Percentiles rank a stretch among this genome's conserved stretches.
Evolutionary conservation across 228 moss, liverwort and hornwort genomes (phyloP).

Genomic region (Sphagnum magellanicum): DNA sequence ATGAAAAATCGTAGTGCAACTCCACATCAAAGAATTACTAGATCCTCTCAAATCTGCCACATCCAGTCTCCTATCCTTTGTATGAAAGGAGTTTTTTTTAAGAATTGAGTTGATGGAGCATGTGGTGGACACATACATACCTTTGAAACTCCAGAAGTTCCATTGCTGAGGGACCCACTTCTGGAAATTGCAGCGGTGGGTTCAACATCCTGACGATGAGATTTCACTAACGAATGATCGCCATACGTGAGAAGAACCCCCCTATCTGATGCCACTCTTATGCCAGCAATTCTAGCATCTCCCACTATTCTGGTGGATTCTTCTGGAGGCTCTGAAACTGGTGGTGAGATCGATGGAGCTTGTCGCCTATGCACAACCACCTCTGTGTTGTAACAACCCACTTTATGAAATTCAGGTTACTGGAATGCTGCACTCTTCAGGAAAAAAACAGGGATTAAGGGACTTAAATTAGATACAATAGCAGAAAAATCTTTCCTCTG

Average conservation of each 20-base stretch:
- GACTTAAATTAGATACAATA: no score
- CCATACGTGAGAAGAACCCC: conserved; percentile 43
- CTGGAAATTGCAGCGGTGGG: conserved; percentile 43
- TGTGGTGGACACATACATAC: conserved; percentile 1
- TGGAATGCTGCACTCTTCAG: no score
- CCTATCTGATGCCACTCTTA: not conserved
- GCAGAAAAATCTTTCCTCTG: no score
- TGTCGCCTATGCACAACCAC: conserved; percentile 29
- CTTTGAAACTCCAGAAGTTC: conserved; percentile 24
- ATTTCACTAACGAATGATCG: conserved; percentile 29
- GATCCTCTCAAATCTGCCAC: no score
- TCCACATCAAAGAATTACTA: no score
- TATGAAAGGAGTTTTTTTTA: no score
- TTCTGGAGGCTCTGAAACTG: conserved; percentile 38
- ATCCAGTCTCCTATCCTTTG: no score
- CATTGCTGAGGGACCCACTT: conserved; percentile 44
- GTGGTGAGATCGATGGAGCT: conserved; percentile 35
- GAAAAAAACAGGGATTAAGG: no score
- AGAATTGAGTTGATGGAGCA: no score
- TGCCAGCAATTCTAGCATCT: no score
- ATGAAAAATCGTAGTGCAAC: no score
- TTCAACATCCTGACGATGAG: conserved; percentile 27
- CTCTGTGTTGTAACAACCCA: conserved; percentile 7
- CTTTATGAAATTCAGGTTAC: not conserved
- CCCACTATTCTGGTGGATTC: conserved; percentile 1